Evolutionary conservation across 352 stramenopile genomes (phyloP), one percentile per base, ranked within the genome.

Genomic region (Pythium aphanidermatum): DNA sequence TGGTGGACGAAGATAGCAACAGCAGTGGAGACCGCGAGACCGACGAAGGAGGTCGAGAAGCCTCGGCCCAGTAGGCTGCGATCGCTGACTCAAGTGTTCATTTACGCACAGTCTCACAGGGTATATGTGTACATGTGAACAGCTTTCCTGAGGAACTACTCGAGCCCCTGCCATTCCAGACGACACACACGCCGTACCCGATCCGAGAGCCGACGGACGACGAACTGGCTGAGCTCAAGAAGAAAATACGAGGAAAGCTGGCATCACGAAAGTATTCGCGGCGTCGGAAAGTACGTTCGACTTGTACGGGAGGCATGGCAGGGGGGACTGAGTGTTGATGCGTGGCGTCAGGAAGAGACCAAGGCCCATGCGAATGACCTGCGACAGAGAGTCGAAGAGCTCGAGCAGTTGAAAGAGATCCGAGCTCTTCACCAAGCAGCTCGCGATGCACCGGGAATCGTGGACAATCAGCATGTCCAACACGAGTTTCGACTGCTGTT

Each of bases 131-230:
- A 33, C 16, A 26, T n/a, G 12, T 13, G n/a, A 23, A 19, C 29
- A 48, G 29, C 13, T 3, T 17, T 3, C 17, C 36, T 5, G 20
- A 29, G 16, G 29, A 46, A 7, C 20, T 43, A 16, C 17, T 39
- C 11, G 52, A 60, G 5, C 52, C 52, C 7, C 30, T 60, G 11
- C 52, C 52, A 10, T 51, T 36, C 31, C 53, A 16, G 20, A 38
- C 12, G 46, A 36, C 12, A 39, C 28, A 17, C 33, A 39, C 33
- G n/a, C 33, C 27, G 2, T 26, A 51, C 28, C 17, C 14, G 1
- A 33, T 61, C 0, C 45, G 19, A 30, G 53, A 55, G 20, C 25
- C 25, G 1, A 43, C 53, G 20, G 20, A 2, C 2, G 32, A 43
- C 14, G 38, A 55, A 20, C 36, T 38, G 12, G n/a, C 26, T 16